Evolutionary conservation across 306 rosid species (phyloP).

Genomic region (Morella rubra): DNA sequence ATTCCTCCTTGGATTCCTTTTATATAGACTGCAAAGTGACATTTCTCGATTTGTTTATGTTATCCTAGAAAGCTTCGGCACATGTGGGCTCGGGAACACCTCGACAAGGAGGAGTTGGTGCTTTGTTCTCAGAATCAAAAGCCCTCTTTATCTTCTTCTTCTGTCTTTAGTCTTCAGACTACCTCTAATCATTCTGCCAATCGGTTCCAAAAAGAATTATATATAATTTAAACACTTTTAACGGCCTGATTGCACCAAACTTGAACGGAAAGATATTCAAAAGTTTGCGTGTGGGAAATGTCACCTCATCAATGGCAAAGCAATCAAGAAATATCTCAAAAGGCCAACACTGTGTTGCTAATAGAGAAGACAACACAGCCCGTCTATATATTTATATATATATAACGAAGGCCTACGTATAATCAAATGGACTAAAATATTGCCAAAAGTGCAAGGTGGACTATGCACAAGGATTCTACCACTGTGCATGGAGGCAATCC

Average conservation of each 20-base stretch:
- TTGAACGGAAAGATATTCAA: constrained; percentile 23
- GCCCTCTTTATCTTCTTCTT: background rate
- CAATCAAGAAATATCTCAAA: background rate
- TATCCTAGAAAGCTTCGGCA: constrained; percentile 6
- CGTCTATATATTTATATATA: background rate
- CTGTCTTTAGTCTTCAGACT: background rate
- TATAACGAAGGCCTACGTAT: background rate
- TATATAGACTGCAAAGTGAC: background rate
- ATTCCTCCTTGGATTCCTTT: constrained; percentile 1
- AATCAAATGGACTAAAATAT: background rate
- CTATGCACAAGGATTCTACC: background rate
- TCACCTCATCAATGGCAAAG: constrained; percentile 23
- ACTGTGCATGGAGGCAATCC: constrained; percentile 7
- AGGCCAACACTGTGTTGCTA: constrained; percentile 5
- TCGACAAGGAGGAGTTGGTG: background rate
- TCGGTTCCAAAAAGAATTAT: background rate
- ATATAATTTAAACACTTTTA: background rate
- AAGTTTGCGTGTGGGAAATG: constrained; percentile 44
- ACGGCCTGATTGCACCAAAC: constrained; percentile 17
- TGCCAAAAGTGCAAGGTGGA: background rate
- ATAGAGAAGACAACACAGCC: constrained; percentile 17
- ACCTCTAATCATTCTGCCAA: background rate
- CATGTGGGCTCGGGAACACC: background rate
- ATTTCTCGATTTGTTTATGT: background rate
- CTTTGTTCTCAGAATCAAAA: background rate